Percentiles rank a stretch among this genome's conserved stretches.
Evolutionary conservation across 805 yeast genomes (phyloP).

Genomic region (Wickerhamiella sergipiensis): DNA sequence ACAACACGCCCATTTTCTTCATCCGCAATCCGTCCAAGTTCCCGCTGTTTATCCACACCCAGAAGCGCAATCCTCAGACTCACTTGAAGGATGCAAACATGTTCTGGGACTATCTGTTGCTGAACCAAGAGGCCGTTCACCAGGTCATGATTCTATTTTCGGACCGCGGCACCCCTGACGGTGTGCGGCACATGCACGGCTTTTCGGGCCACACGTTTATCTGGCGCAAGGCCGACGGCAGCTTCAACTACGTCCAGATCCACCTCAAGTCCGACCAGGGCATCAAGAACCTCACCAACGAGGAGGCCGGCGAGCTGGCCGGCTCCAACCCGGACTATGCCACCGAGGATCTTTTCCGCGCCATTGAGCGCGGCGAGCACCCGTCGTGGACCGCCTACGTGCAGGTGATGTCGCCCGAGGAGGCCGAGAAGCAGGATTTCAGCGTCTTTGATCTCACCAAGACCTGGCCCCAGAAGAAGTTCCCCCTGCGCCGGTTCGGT

Average conservation of each 20-base stretch:
- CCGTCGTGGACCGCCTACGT: slow-evolving; percentile 42
- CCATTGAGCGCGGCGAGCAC: slow-evolving; percentile 34
- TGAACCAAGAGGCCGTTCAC: slow-evolving; percentile 44
- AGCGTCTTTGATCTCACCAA: slow-evolving; percentile 42
- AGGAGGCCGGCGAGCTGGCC: slow-evolving; percentile 33
- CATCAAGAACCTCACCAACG: slow-evolving; percentile 30
- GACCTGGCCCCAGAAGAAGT: slow-evolving; percentile 43
- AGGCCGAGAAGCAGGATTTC: slow-evolving; percentile 38
- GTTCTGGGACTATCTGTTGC: slow-evolving; percentile 45
- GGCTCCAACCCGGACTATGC: slow-evolving; percentile 42
- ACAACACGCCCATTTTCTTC: slow-evolving; percentile 61
- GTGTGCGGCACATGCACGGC: slow-evolving; percentile 44
- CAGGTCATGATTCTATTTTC: slow-evolving; percentile 45
- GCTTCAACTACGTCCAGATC: slow-evolving; percentile 41
- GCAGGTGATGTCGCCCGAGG: slow-evolving; percentile 46
- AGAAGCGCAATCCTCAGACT: slow-evolving; percentile 55
- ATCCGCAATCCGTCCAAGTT: slow-evolving; percentile 51
- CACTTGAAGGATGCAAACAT: slow-evolving; percentile 40
- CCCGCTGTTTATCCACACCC: slow-evolving; percentile 54
- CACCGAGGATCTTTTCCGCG: slow-evolving; percentile 30
- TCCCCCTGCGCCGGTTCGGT: slow-evolving; percentile 44
- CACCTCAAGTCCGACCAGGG: slow-evolving; percentile 42
- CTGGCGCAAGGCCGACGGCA: slow-evolving; percentile 38
- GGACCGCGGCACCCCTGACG: slow-evolving; percentile 45
- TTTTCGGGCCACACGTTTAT: slow-evolving; percentile 55